Percentiles rank a stretch among this genome's conserved stretches.
Conservation (phyloP, 805 yeast species). For the Wickerhamiella bombiphila region DNA sequence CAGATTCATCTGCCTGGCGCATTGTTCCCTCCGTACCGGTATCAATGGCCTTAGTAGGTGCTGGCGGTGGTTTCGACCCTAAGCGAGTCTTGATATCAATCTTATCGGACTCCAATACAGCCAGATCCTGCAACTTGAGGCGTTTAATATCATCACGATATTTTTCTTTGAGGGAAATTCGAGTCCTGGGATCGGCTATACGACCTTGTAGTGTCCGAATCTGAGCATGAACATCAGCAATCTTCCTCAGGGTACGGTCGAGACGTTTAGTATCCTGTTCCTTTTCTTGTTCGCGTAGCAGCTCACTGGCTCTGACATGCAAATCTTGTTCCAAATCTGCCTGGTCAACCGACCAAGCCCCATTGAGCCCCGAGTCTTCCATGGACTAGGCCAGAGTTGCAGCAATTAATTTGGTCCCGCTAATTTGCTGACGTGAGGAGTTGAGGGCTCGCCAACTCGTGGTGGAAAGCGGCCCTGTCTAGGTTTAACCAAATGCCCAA, state of each 20-base stretch:
- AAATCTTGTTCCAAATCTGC: slow-evolving; percentile 61
- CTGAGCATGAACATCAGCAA: slow-evolving; percentile 31
- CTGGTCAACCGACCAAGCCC: slow-evolving; percentile 58
- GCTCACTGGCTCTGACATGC: slow-evolving; percentile 42
- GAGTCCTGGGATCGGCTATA: slow-evolving; percentile 37
- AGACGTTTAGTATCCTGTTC: slow-evolving; percentile 66
- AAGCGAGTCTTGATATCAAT: slow-evolving; percentile 43
- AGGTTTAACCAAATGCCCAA: background rate
- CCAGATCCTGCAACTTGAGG: slow-evolving; percentile 36
- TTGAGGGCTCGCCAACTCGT: too few species aligned
- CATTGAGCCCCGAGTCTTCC: background rate
- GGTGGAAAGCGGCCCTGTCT: too few species aligned
- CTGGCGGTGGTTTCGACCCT: slow-evolving; percentile 12
- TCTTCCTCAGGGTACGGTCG: slow-evolving; percentile 44
- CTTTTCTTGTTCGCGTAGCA: slow-evolving; percentile 43
- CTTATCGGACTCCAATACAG: slow-evolving; percentile 43
- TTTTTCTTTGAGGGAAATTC: slow-evolving; percentile 49
- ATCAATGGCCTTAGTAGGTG: slow-evolving; percentile 2
- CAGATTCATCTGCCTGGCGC: slow-evolving; percentile 58
- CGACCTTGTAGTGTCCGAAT: slow-evolving; percentile 34
- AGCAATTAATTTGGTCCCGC: too few species aligned
- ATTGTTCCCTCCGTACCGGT: slow-evolving; percentile 15
- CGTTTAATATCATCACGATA: slow-evolving; percentile 40
- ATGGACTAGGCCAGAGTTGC: too few species aligned
- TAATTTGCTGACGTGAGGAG: too few species aligned